phyloP scores from a whole-genome alignment of 371 early-diverging fungal species.

The Circinella umbellata region DNA sequence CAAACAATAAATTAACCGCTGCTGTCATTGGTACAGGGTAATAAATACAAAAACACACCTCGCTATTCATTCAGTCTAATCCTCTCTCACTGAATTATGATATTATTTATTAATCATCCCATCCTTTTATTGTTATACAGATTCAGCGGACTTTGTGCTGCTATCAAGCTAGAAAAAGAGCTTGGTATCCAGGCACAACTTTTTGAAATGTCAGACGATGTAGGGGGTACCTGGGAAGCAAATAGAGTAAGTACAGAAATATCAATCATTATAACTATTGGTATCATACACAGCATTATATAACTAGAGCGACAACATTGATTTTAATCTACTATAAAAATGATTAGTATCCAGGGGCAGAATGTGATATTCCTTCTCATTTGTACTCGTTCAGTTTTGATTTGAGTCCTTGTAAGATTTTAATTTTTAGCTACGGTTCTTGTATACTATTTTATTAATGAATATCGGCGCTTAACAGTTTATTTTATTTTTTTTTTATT shows the following conservation, averaged over 20 bases:
- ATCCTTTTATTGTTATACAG: constrained; percentile 27
- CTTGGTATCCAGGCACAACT: constrained; percentile 50
- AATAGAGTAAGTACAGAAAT: constrained; percentile 34
- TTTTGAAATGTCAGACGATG: constrained; percentile 58
- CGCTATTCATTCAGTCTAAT: background rate
- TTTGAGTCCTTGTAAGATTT: constrained; percentile 43
- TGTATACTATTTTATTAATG: too few relatives aligned
- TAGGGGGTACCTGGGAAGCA: constrained; percentile 69
- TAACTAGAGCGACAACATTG: too few relatives aligned
- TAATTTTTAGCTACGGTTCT: too few relatives aligned
- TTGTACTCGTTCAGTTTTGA: constrained; percentile 57
- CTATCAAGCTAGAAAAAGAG: constrained; percentile 57
- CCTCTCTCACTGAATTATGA: background rate
- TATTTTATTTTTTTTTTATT: too few relatives aligned
- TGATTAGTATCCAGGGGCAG: constrained; percentile 58
- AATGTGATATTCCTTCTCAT: constrained; percentile 62
- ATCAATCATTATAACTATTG: background rate
- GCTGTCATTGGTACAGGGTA: constrained; percentile 36
- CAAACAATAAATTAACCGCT: background rate
- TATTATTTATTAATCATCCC: background rate
- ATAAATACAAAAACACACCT: background rate
- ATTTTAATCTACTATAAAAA: background rate
- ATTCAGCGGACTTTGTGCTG: constrained; percentile 67
- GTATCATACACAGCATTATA: background rate
- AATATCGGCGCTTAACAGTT: too few relatives aligned